Conservation (phyloP, 2,329 filamentous ascomycete genomes). For the Mycosphaerella sp. region DNA sequence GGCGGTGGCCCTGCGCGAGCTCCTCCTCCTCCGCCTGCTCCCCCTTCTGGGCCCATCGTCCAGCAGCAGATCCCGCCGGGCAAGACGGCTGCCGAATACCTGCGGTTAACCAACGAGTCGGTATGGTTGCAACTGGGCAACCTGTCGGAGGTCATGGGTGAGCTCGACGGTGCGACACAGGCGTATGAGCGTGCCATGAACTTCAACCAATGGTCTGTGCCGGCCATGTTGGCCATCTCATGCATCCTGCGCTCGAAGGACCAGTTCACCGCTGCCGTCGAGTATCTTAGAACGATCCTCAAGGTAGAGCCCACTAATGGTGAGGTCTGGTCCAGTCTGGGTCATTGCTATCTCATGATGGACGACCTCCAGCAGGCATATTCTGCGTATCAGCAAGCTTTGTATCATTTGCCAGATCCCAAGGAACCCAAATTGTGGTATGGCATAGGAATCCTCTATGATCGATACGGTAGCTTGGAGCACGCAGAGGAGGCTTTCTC, state of each 20-base stretch:
- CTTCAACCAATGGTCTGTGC: constrained; percentile 81
- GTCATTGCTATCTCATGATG: constrained; percentile 99
- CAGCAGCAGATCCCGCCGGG: constrained; percentile 49
- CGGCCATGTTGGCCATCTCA: constrained; percentile 90
- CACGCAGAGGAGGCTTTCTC: constrained; percentile 98
- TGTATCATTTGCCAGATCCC: constrained; percentile 86
- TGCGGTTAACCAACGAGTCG: constrained; percentile 72
- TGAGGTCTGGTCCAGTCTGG: constrained; percentile 93
- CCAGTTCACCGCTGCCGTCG: constrained; percentile 87
- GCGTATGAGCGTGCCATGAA: constrained; percentile 86
- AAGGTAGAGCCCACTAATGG: constrained; percentile 86
- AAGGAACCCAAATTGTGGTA: constrained; percentile 99
- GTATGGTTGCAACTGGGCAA: constrained; percentile 90
- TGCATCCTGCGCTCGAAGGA: constrained; percentile 86
- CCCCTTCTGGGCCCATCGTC: constrained; percentile 44
- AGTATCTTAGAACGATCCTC: constrained; percentile 84
- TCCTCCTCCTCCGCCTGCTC: constrained; percentile 55
- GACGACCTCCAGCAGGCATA: constrained; percentile 97
- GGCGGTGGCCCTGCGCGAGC: constrained; percentile 54
- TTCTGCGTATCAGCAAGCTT: constrained; percentile 87
- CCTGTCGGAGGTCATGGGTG: constrained; percentile 79
- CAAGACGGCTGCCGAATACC: constrained; percentile 63
- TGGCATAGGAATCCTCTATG: constrained; percentile 94
- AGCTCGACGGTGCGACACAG: constrained; percentile 78
- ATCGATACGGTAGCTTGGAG: constrained; percentile 90